phyloP scores from a whole-genome alignment of 352 stramenopile genomes.

The Pythium angustatum region DNA sequence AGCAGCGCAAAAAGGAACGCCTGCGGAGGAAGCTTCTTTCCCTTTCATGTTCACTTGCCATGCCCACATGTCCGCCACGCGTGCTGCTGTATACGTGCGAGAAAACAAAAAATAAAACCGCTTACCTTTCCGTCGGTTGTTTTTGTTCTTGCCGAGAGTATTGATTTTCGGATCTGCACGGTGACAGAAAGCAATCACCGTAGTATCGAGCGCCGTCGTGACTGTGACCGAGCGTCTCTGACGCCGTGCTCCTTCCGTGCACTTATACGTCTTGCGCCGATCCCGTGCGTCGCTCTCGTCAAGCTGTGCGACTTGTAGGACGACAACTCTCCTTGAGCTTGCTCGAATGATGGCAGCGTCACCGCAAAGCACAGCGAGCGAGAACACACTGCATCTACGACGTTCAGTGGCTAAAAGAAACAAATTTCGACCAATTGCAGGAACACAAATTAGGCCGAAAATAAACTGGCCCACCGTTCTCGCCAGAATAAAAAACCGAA shows the following conservation, averaged over 20 bases:
- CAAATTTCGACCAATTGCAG: slow-evolving; percentile 17
- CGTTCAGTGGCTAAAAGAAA: slow-evolving; percentile 27
- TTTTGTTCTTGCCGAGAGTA: background rate
- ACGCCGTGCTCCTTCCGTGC: background rate
- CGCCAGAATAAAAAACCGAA: slow-evolving; percentile 29
- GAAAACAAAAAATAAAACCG: slow-evolving; percentile 3
- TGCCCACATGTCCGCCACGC: background rate
- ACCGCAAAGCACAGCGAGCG: slow-evolving; percentile 26
- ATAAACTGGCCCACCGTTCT: slow-evolving; percentile 6
- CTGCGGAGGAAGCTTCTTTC: background rate
- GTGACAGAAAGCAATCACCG: background rate
- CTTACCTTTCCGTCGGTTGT: slow-evolving; percentile 1
- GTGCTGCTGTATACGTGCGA: background rate
- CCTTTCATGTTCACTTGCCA: background rate
- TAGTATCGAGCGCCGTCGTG: background rate
- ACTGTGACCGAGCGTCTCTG: background rate
- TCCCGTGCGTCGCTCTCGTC: background rate
- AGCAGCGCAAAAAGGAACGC: background rate
- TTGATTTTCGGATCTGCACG: too few relatives aligned
- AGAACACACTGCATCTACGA: slow-evolving; percentile 23
- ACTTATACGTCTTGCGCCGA: slow-evolving; percentile 13
- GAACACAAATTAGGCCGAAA: slow-evolving; percentile 1
- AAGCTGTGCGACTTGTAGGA: slow-evolving; percentile 9
- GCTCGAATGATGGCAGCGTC: slow-evolving; percentile 24
- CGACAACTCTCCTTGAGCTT: slow-evolving; percentile 22